These are phyloP conservation scores for Pythium coloratum DNA, from an alignment of 352 stramenopile genomes.

Conservation along the genomic window DNA sequence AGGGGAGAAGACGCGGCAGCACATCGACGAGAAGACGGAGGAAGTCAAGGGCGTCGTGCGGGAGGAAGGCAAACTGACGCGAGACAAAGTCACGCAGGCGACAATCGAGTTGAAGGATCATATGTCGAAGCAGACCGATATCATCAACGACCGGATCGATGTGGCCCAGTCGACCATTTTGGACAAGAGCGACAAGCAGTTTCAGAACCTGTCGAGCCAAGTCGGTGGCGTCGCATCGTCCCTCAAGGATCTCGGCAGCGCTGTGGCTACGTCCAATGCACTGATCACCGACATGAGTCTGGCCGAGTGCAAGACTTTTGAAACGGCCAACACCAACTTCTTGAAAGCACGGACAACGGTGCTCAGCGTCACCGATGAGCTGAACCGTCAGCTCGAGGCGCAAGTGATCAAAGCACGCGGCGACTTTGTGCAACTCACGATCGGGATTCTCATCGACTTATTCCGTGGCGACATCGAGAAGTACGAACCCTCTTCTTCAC, in stretches of 20 bases:
- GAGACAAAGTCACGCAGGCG: neutral
- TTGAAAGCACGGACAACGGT: neutral
- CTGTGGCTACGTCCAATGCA: neutral
- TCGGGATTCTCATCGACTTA: neutral
- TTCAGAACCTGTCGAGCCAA: neutral
- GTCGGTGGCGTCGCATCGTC: neutral
- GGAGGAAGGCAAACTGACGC: conserved; percentile 2
- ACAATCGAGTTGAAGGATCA: conserved; percentile 3
- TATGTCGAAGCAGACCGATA: neutral
- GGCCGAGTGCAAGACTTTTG: neutral
- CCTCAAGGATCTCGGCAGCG: neutral
- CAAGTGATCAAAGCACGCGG: too few species aligned
- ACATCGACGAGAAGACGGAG: conserved; percentile 6
- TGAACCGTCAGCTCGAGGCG: too few species aligned
- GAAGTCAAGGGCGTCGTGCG: conserved; percentile 2
- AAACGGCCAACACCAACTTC: neutral
- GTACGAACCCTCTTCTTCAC: neutral
- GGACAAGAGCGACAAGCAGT: conserved; percentile 5
- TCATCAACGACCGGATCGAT: conserved; percentile 4
- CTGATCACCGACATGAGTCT: neutral
- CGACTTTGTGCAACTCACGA: too few species aligned
- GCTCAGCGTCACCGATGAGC: too few species aligned
- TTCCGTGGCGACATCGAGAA: neutral
- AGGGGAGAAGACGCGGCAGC: conserved; percentile 1
- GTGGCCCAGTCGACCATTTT: conserved; percentile 5